Evolutionary conservation across 805 yeast species (phyloP).

Genomic region (Lipomyces chichibuensis): DNA sequence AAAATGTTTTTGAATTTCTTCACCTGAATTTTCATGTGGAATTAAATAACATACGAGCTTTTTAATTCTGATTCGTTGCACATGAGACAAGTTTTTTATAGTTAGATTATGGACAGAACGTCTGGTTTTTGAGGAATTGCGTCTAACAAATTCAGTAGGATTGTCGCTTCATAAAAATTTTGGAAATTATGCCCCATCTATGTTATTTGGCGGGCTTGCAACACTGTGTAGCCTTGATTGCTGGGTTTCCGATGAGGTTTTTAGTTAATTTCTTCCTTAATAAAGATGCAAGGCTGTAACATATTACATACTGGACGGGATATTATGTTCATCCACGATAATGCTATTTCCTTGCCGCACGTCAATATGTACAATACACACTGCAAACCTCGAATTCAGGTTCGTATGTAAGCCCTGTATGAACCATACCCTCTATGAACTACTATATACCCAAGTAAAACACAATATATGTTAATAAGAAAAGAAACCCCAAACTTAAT

Average conservation of each 20-base stretch:
- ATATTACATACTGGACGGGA: neutral
- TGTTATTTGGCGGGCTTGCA: too few relatives aligned
- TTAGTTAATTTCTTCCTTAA: too few relatives aligned
- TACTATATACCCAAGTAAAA: neutral
- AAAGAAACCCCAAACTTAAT: neutral
- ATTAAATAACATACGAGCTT: constrained; percentile 47
- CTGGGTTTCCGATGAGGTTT: too few relatives aligned
- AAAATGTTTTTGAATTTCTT: constrained; percentile 48
- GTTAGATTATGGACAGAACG: neutral
- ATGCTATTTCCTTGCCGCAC: neutral
- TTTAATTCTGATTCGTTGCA: constrained; percentile 49
- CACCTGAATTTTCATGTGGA: constrained; percentile 46
- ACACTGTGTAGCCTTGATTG: too few relatives aligned
- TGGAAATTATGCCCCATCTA: too few relatives aligned
- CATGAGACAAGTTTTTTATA: neutral
- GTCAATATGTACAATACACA: neutral
- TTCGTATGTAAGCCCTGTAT: neutral
- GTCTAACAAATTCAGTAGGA: neutral
- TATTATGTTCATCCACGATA: neutral
- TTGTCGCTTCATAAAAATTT: neutral
- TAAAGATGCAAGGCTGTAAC: too few relatives aligned
- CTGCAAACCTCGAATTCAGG: neutral
- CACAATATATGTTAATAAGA: neutral
- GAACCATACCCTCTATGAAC: neutral
- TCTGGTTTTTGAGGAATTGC: neutral